A percentile compares a stretch with the other conserved stretches of the same genome.
Evolutionary conservation across 1,284 basidiomycete species (phyloP).

Genomic region (Cutaneotrichosporon cavernicola): DNA sequence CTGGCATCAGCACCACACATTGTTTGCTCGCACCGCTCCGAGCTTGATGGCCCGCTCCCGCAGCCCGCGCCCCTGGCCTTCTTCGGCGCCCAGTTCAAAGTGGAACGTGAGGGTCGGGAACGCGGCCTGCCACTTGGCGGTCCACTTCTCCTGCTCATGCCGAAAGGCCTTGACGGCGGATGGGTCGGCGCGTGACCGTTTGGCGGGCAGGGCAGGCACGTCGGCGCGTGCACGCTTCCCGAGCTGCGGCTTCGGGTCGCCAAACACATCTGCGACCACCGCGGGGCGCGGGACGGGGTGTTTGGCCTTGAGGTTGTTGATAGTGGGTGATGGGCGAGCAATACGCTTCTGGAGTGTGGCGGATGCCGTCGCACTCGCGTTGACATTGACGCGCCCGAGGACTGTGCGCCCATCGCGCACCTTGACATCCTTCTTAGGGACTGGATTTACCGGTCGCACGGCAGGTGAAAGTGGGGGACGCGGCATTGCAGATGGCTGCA

Average conservation of each 20-base stretch:
- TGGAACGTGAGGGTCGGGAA: conserved; percentile 84
- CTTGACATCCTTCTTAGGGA: background rate
- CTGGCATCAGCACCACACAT: conserved; percentile 10
- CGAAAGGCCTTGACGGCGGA: conserved; percentile 18
- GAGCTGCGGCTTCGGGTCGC: conserved; percentile 14
- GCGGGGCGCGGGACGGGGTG: conserved; percentile 28
- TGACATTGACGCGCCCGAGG: conserved; percentile 26
- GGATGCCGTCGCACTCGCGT: conserved; percentile 6
- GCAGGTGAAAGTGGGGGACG: conserved; percentile 5
- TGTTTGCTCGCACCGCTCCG: conserved; percentile 66
- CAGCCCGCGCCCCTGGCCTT: conserved; percentile 57
- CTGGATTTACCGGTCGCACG: background rate
- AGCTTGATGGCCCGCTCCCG: conserved; percentile 63
- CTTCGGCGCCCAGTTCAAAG: conserved; percentile 62
- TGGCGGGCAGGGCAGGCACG: background rate
- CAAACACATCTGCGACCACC: conserved; percentile 34
- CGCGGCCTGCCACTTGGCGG: conserved; percentile 74
- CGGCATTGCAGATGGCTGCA: conserved; percentile 23
- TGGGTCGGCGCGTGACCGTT: conserved; percentile 20
- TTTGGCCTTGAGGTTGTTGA: conserved; percentile 1
- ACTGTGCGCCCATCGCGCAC: conserved; percentile 14
- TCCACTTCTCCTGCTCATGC: conserved; percentile 68
- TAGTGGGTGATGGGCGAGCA: conserved; percentile 4
- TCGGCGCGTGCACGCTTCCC: conserved; percentile 21
- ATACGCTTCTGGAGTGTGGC: conserved; percentile 9